Percentiles rank a stretch among this genome's conserved stretches.
Conservation (phyloP, 495 filamentous ascomycete species). For the Penicillium cinerascens region DNA sequence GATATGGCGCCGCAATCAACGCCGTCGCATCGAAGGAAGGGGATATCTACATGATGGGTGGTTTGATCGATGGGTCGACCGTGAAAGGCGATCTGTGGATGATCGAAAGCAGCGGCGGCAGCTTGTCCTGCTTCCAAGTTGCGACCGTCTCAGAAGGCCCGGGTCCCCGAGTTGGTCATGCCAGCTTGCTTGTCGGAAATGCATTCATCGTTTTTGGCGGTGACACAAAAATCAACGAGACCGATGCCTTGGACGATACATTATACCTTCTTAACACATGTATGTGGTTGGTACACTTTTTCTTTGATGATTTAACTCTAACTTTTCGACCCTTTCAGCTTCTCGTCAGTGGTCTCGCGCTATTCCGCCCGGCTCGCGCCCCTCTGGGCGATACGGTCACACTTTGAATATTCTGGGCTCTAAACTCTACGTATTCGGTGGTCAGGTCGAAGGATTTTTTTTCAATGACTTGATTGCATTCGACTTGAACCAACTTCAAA, state of each 20-base stretch:
- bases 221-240: conserved; percentile 94
- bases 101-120: conserved; percentile 82
- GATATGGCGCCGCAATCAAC: conserved; percentile 97
- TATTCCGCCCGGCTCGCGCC: conserved; percentile 75
- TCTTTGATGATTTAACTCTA: neutral
- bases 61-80: conserved; percentile 85
- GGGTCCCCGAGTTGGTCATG: conserved; percentile 91
- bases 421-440: conserved; percentile 95
- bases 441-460: conserved; percentile 94
- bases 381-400: conserved; percentile 91
- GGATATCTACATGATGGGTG: conserved; percentile 97
- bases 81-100: conserved; percentile 98
- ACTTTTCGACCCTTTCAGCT: conserved; percentile 49
- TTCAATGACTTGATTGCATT: conserved; percentile 98
- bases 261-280: conserved; percentile 97
- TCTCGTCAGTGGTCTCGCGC: conserved; percentile 97
- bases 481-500: conserved; percentile 89
- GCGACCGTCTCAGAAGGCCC: conserved; percentile 90
- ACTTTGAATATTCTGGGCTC: conserved; percentile 94
- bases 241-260: conserved; percentile 87
- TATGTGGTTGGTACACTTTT: conserved; percentile 44
- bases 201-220: conserved; percentile 99
- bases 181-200: conserved; percentile 93
- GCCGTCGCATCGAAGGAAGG: conserved; percentile 90
- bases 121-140: conserved; percentile 85